Evolutionary conservation across 129 eudicot species (phyloP).

Genomic region (Mikania micrantha): DNA sequence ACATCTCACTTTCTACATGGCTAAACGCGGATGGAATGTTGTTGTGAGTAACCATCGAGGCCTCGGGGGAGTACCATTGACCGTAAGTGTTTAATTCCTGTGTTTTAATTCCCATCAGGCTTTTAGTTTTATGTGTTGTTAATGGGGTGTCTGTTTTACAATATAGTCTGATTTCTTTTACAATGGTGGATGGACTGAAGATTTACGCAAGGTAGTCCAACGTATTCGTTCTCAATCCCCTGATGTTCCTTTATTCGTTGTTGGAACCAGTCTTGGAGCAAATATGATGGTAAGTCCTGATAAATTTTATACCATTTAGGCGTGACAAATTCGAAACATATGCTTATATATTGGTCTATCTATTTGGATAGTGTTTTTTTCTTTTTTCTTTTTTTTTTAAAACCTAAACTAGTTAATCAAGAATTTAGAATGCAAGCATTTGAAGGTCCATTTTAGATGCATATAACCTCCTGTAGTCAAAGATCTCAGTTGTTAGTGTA

Average conservation of each 20-base stretch:
- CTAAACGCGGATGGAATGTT: slow-evolving; percentile 75
- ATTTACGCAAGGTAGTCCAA: slow-evolving; percentile 58
- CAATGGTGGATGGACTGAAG: slow-evolving; percentile 93
- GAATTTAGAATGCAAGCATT: background rate
- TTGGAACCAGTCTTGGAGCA: slow-evolving; percentile 99
- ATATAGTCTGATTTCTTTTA: slow-evolving; percentile 87
- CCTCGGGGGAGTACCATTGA: slow-evolving; percentile 86
- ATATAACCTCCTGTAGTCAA: background rate
- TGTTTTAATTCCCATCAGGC: background rate
- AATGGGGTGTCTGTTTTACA: slow-evolving; percentile 5
- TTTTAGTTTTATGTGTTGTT: background rate
- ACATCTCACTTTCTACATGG: slow-evolving; percentile 66
- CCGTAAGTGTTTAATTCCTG: slow-evolving; percentile 40
- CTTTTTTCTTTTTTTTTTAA: no score
- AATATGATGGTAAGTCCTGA: slow-evolving; percentile 65
- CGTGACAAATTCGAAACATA: no score
- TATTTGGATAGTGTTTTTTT: background rate
- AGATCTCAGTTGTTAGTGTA: background rate
- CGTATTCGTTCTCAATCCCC: slow-evolving; percentile 60
- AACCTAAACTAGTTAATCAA: background rate
- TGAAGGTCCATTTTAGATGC: background rate
- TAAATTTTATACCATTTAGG: background rate
- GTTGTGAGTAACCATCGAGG: slow-evolving; percentile 96
- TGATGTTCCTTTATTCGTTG: slow-evolving; percentile 63
- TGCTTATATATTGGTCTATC: no score